phyloP scores from a whole-genome alignment of 306 rosid species.

The Argentina anserina region DNA sequence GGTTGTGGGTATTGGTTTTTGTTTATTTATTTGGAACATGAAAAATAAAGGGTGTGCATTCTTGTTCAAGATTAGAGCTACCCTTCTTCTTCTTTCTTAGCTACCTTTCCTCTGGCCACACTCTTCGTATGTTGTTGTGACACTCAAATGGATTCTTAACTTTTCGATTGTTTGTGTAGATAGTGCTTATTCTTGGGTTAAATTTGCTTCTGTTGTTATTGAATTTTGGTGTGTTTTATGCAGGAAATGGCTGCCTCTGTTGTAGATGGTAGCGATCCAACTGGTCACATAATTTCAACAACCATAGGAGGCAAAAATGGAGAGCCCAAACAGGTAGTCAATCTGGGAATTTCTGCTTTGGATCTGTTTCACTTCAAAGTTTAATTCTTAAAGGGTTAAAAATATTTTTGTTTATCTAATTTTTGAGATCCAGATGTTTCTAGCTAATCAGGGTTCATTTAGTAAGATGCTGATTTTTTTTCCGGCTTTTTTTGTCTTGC shows the following conservation, averaged over 20 bases:
- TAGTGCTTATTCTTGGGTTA: background rate
- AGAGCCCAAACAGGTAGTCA: conserved; percentile 81
- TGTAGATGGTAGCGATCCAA: conserved; percentile 73
- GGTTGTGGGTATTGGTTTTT: background rate
- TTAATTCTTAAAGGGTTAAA: conserved; percentile 1
- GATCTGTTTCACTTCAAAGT: background rate
- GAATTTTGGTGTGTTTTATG: conserved; percentile 28
- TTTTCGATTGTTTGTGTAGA: background rate
- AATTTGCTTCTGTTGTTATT: background rate
- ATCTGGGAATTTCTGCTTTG: conserved; percentile 15
- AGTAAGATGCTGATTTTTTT: conserved; percentile 29
- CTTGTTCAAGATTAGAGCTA: background rate
- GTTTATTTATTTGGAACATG: background rate
- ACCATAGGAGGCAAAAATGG: conserved; percentile 97
- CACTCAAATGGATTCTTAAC: background rate
- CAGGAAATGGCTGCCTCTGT: conserved; percentile 82
- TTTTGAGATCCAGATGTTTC: background rate
- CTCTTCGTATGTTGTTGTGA: background rate
- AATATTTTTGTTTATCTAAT: background rate
- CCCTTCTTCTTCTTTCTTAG: background rate
- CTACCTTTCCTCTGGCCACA: background rate
- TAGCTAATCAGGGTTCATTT: conserved; percentile 1
- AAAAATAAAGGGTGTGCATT: background rate
- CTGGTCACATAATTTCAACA: conserved; percentile 91
- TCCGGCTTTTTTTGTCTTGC: conserved; percentile 29